A percentile compares a stretch with the other conserved stretches of the same genome.
Conservation (phyloP, 164 flowering plant genomes). For the Aristolochia contorta region DNA sequence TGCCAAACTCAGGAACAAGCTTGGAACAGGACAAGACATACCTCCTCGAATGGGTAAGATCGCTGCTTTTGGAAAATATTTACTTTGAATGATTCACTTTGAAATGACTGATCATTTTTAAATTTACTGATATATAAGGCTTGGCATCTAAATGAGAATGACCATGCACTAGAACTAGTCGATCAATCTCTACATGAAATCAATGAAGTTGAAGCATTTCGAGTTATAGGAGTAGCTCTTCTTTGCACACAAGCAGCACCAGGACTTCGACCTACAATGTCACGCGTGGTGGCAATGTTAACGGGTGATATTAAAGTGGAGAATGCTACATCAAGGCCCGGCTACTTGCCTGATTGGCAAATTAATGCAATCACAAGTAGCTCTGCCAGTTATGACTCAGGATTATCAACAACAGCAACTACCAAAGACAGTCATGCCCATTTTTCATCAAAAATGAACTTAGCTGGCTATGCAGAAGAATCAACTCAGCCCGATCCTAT, state of each 20-base stretch:
- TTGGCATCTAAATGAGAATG: conserved; percentile 38
- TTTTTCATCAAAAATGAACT: conserved; percentile 4
- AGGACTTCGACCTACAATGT: conserved; percentile 29
- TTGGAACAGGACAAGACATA: conserved; percentile 18
- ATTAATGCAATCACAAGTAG: conserved; percentile 24
- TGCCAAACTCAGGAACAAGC: conserved; percentile 18
- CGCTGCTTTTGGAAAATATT: background rate
- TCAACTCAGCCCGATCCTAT: background rate
- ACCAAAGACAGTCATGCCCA: background rate
- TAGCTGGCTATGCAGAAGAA: background rate
- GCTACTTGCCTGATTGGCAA: conserved; percentile 30
- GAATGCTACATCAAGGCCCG: conserved; percentile 23
- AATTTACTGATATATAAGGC: conserved; percentile 19
- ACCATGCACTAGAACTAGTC: conserved; percentile 25
- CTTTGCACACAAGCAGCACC: conserved; percentile 48
- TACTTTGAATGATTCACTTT: background rate
- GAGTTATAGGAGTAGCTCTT: conserved; percentile 33
- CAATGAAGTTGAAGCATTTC: conserved; percentile 23
- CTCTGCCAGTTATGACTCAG: conserved; percentile 1
- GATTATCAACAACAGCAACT: background rate
- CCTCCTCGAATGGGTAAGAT: conserved; percentile 30
- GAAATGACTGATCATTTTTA: background rate
- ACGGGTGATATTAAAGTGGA: conserved; percentile 34
- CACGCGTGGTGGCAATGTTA: conserved; percentile 37
- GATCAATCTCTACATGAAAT: conserved; percentile 25